phyloP scores from a whole-genome alignment of 2,329 filamentous ascomycete species.

The Cladosporium oxysporum region DNA sequence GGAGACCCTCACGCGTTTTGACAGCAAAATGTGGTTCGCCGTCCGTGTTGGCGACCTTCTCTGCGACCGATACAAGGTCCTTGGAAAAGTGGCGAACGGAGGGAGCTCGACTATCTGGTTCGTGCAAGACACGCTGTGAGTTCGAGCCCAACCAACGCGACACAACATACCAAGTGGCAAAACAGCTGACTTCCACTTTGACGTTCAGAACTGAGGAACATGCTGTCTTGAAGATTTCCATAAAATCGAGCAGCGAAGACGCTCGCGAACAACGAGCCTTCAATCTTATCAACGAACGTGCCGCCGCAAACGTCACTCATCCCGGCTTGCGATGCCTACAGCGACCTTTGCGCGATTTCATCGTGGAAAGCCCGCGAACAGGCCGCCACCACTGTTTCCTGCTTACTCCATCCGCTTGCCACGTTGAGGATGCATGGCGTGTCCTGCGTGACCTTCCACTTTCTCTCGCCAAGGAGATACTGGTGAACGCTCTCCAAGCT shows the following conservation, averaged over 20 bases:
- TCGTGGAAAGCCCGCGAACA: not conserved
- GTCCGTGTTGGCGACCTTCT: slow-evolving; percentile 13
- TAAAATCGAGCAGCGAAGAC: slow-evolving; percentile 13
- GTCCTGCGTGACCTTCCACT: slow-evolving; percentile 10
- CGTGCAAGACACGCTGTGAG: slow-evolving; percentile 9
- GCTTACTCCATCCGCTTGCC: slow-evolving; percentile 8
- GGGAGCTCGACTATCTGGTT: slow-evolving; percentile 18
- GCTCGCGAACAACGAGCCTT: slow-evolving; percentile 13
- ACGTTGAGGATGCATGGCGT: slow-evolving; percentile 14
- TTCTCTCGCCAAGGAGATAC: not conserved
- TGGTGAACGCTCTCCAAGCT: slow-evolving; percentile 9
- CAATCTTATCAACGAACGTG: not conserved
- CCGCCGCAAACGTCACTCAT: not conserved
- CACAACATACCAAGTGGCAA: not conserved
- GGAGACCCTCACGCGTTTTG: slow-evolving; percentile 16
- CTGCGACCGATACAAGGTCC: slow-evolving; percentile 12
- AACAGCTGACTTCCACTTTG: not conserved
- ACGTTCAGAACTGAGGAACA: not conserved
- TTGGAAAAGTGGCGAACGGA: slow-evolving; percentile 18
- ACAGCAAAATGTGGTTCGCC: slow-evolving; percentile 15
- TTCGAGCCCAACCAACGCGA: not conserved
- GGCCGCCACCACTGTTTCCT: slow-evolving; percentile 16
- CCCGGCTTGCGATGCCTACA: slow-evolving; percentile 14
- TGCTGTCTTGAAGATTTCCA: slow-evolving; percentile 13
- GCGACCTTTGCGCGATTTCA: slow-evolving; percentile 12